Percentiles rank a stretch among this genome's conserved stretches.
Evolutionary conservation across 441 rosid species (phyloP).

Genomic region (Populus hybrid): DNA sequence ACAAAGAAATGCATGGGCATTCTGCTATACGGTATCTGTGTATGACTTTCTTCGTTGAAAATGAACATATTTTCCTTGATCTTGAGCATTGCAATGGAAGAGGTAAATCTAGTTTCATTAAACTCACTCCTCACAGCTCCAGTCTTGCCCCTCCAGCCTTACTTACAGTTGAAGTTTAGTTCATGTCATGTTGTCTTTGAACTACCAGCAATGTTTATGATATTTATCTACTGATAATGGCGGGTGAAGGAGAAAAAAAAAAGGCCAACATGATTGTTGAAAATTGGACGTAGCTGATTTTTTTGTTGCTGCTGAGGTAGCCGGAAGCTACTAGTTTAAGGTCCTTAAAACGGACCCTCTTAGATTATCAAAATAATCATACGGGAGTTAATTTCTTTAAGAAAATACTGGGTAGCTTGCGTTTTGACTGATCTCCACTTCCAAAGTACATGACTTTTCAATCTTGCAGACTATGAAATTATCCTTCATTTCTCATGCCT

Average conservation of each 20-base stretch:
- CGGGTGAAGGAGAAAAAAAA: not conserved
- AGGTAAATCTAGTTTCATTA: not conserved
- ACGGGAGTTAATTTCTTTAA: not conserved
- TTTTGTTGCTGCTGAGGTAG: not conserved
- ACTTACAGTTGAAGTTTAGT: not conserved
- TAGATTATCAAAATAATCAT: not conserved
- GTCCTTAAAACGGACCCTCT: not conserved
- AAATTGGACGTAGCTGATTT: not conserved
- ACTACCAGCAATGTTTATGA: not conserved
- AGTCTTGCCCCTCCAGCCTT: not conserved
- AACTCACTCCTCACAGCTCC: not conserved
- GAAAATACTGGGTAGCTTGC: not conserved
- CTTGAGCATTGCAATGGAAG: not conserved
- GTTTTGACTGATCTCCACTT: not conserved
- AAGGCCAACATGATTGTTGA: not conserved
- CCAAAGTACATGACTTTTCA: not conserved
- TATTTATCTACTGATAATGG: not conserved
- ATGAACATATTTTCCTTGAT: not conserved
- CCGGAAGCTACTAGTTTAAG: not conserved
- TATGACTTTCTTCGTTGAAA: not conserved
- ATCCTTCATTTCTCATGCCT: not conserved
- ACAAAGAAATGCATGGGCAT: not conserved
- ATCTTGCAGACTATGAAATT: not conserved
- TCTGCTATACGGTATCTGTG: not conserved
- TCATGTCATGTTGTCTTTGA: not conserved